phyloP scores from a whole-genome alignment of 768 basidiomycete species.

The Rhodotorula babjevae region DNA sequence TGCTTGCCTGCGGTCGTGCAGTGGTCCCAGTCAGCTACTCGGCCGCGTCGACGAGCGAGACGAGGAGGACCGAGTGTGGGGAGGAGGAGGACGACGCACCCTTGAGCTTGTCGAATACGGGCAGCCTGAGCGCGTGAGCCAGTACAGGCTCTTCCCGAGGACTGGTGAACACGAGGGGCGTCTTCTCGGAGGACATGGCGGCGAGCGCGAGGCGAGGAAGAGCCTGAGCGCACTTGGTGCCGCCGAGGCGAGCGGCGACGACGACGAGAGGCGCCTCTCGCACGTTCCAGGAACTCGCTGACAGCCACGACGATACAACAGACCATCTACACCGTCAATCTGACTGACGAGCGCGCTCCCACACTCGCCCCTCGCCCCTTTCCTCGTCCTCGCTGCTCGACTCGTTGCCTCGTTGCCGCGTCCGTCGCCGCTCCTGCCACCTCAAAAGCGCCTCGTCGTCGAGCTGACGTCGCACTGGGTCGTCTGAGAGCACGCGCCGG shows the following conservation, averaged over 20 bases:
- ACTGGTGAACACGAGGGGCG: not conserved
- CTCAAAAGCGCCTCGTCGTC: not conserved
- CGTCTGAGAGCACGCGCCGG: too few relatives aligned
- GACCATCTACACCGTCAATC: too few relatives aligned
- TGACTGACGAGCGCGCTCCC: too few relatives aligned
- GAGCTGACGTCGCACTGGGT: too few relatives aligned
- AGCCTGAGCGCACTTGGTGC: not conserved
- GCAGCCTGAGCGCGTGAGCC: slow-evolving; percentile 31
- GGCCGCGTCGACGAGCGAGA: too few relatives aligned
- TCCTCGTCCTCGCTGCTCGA: not conserved
- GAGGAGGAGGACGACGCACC: slow-evolving; percentile 1
- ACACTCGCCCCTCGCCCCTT: too few relatives aligned
- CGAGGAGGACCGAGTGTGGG: not conserved
- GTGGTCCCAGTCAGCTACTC: not conserved
- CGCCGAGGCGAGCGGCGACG: too few relatives aligned
- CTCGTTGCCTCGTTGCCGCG: too few relatives aligned
- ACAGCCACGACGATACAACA: too few relatives aligned
- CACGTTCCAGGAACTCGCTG: too few relatives aligned
- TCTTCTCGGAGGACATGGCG: not conserved
- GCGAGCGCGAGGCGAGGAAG: not conserved
- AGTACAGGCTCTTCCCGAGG: slow-evolving; percentile 17
- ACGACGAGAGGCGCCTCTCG: too few relatives aligned
- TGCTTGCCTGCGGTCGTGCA: slow-evolving; percentile 24
- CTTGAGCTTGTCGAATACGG: slow-evolving; percentile 30
- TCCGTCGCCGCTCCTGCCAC: not conserved